A percentile compares a stretch with the other conserved stretches of the same genome.
Conservation (phyloP, 2,329 filamentous ascomycete genomes). For the Trichocomaceae sp. region DNA sequence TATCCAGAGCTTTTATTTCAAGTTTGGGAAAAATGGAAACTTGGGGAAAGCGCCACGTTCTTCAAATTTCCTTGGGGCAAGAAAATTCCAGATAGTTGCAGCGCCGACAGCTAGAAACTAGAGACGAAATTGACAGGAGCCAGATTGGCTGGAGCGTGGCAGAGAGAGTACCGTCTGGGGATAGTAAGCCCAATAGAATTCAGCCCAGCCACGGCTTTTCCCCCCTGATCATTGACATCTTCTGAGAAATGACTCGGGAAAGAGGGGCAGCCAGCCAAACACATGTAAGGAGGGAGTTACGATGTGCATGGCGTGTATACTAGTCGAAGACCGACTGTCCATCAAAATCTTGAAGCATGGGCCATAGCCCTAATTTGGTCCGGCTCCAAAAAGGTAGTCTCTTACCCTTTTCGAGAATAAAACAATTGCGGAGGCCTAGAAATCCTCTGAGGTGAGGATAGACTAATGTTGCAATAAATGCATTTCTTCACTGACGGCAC, state of each 20-base stretch:
- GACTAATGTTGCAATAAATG: neutral
- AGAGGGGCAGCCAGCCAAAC: neutral
- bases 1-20: neutral
- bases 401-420: neutral
- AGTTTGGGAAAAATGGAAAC: neutral
- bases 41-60: neutral
- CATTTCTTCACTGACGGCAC: neutral
- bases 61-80: neutral
- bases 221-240: neutral
- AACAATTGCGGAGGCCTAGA: neutral
- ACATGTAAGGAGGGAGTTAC: constrained; percentile 4
- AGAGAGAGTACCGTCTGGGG: neutral
- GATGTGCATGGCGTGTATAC: constrained; percentile 8
- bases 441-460: neutral
- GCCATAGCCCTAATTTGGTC: neutral
- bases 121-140: neutral
- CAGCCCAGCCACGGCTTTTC: constrained; percentile 5
- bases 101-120: neutral
- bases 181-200: neutral
- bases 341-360: neutral
- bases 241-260: neutral
- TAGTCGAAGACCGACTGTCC: neutral
- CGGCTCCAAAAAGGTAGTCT: neutral
- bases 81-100: neutral
- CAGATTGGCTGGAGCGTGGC: neutral